Evolutionary conservation across 371 early-diverging fungal genomes (phyloP).

Genomic region (Apophysomyces sp.): DNA sequence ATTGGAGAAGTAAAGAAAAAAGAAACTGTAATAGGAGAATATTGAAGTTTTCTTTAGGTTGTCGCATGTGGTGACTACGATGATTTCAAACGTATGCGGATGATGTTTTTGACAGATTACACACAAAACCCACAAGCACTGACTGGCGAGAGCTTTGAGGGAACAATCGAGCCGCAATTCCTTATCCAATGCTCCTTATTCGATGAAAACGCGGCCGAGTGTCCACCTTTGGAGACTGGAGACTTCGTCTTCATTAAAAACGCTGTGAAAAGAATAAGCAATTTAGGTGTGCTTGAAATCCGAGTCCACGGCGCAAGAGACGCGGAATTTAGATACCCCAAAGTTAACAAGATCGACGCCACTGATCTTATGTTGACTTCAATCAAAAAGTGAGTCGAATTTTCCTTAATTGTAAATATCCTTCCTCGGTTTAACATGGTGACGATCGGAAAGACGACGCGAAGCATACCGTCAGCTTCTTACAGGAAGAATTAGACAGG

Average conservation of each 20-base stretch:
- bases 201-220: constrained; percentile 15
- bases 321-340: not conserved
- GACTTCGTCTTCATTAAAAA: constrained; percentile 13
- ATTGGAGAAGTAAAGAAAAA: not conserved
- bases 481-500: not conserved
- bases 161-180: constrained; percentile 1
- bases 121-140: constrained; percentile 16
- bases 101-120: constrained; percentile 25
- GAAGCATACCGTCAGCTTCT: not conserved
- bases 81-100: not conserved
- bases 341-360: constrained; percentile 7
- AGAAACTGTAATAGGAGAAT: not conserved
- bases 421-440: not conserved
- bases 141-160: not conserved
- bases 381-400: constrained; percentile 6
- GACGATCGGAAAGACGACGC: not conserved
- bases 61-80: not conserved
- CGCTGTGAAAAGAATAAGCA: not conserved
- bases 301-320: constrained; percentile 7
- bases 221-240: constrained; percentile 7
- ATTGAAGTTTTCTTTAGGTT: not conserved
- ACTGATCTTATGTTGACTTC: not conserved
- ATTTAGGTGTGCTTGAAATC: constrained; percentile 1
- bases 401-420: not conserved
- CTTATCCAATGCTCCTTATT: constrained; percentile 22